These are phyloP conservation scores for Rhodamnia argentea DNA, from an alignment of 345 rosid species.

Conservation along the genomic window DNA sequence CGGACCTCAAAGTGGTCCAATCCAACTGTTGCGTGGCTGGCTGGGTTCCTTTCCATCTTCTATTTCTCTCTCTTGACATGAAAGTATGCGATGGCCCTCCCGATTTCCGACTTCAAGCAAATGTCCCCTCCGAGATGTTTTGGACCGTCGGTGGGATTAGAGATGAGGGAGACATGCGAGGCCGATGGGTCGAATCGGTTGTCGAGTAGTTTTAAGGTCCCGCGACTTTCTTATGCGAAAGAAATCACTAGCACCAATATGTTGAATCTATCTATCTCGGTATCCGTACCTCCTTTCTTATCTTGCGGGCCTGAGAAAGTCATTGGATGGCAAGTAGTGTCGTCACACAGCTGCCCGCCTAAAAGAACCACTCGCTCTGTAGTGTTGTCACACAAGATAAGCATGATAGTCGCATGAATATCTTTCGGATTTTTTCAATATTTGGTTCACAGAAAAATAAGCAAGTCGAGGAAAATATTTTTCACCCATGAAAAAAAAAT, in stretches of 20 bases:
- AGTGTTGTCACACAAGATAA: no score
- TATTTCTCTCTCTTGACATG: neutral
- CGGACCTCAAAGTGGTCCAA: neutral
- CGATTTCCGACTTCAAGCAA: no score
- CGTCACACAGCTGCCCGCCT: no score
- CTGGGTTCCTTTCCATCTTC: neutral
- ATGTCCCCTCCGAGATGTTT: neutral
- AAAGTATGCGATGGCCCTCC: neutral
- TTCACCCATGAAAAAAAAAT: no score
- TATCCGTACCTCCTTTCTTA: no score
- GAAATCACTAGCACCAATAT: neutral
- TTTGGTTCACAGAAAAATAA: no score
- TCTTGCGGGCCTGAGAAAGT: no score
- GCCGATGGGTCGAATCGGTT: neutral
- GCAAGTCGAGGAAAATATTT: no score
- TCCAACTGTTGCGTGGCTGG: neutral
- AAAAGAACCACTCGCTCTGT: no score
- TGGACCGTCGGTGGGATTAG: neutral
- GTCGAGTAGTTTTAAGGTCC: neutral
- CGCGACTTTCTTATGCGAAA: neutral
- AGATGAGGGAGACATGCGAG: neutral
- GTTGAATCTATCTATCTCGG: neutral
- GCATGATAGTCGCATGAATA: no score
- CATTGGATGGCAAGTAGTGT: no score
- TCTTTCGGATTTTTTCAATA: no score